Evolutionary conservation across 2,329 filamentous ascomycete genomes (phyloP).

Genomic region (Rhynchosporium agropyri): DNA sequence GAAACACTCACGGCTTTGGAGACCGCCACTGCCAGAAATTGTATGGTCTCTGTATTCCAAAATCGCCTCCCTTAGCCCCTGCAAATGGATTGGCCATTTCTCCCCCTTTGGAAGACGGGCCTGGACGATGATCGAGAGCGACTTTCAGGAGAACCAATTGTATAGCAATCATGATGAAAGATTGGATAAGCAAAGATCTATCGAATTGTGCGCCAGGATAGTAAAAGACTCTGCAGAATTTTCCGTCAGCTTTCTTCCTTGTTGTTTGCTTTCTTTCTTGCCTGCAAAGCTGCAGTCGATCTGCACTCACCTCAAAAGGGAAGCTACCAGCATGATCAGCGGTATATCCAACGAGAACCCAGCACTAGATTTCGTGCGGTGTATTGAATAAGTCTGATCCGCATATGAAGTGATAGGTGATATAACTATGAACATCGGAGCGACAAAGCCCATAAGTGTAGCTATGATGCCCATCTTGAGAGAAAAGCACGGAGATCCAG

Average conservation of each 20-base stretch:
- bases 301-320: conserved; percentile 58
- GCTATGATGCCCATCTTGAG: conserved; percentile 40
- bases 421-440: conserved; percentile 64
- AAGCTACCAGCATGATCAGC: conserved; percentile 72
- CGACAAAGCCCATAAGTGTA: conserved; percentile 56
- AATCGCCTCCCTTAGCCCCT: conserved; percentile 41
- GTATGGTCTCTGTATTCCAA: conserved; percentile 61
- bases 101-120: conserved; percentile 60
- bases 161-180: conserved; percentile 66
- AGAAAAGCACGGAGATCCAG: neutral
- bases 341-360: conserved; percentile 73
- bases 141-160: conserved; percentile 67
- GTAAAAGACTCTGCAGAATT: conserved; percentile 63
- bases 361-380: conserved; percentile 63
- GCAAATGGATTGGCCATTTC: conserved; percentile 66
- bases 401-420: conserved; percentile 67
- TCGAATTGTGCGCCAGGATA: conserved; percentile 70
- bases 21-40: conserved; percentile 84
- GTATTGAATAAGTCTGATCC: conserved; percentile 68
- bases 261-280: neutral
- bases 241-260: conserved; percentile 20
- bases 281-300: neutral
- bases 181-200: conserved; percentile 63
- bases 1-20: conserved; percentile 58
- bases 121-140: conserved; percentile 67